Evolutionary conservation across 441 rosid species (phyloP), one percentile per base, ranked within the genome.

Genomic region (Omphalea diandra): DNA sequence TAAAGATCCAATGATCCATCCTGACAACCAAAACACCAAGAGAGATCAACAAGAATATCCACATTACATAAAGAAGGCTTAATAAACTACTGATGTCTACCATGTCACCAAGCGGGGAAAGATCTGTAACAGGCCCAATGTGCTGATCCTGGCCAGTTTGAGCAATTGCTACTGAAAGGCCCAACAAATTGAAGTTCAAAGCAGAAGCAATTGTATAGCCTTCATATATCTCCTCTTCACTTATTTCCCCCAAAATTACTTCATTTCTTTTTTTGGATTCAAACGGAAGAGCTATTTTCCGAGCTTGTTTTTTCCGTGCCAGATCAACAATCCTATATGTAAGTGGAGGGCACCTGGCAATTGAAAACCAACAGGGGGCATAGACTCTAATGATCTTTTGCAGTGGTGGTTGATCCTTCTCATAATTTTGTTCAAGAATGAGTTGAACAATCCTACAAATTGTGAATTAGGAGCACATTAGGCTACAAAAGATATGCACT

Each of bases 1-100:
- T 81, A 89, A 64, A 93, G 77, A 87, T 88, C 98, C 81, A 88
- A 62, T n/a, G 98, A 93, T 79, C 98, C 99, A 87, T 93, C 97
- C 99, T 96, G 76, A 75, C 67, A 64, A 64, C 69, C 72, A 71
- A 66, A 68, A 65, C 54, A 56, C 38, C 32, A 73, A 27, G 5
- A 56, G 46, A 55, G 59, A 62, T 69, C 32, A 77, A 59, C 49
- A 62, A 60, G 60, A 58, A 73, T 55, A 64, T 68, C 20, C 0
- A 26, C 61, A 57, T 65, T 15, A 63, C 18, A 7, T 0, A 31
- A 72, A 72, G 72, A 76, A 49, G 50, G 63, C 72, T 60, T 75
- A 54, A 56, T 18, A 41, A 55, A 9, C 65, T 27, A 54, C 41
- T 40, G 65, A 67, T 54, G 74, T 72, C 44, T 84, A 96, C 99